Evolutionary conservation across 2,329 filamentous ascomycete species (phyloP).

Genomic region (Dactylella cylindrospora): DNA sequence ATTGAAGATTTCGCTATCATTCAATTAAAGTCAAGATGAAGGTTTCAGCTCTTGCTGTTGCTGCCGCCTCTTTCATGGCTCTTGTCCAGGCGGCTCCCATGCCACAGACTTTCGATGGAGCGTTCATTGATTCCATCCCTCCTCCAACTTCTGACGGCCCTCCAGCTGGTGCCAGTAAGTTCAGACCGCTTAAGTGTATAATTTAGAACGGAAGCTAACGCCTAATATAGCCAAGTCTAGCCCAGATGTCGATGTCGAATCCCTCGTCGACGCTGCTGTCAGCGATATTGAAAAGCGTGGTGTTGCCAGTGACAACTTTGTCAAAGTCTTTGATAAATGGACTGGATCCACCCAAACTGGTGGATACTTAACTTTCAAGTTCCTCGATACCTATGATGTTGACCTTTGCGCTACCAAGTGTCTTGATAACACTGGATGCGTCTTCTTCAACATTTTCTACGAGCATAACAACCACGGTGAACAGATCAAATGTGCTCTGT

Average conservation of each 20-base stretch:
- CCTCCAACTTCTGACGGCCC: not conserved
- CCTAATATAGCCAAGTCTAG: slow-evolving; percentile 3
- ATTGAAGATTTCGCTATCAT: slow-evolving; percentile 11
- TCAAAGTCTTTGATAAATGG: slow-evolving; percentile 21
- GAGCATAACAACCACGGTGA: not conserved
- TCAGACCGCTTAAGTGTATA: not conserved
- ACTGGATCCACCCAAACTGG: slow-evolving; percentile 9
- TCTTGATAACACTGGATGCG: slow-evolving; percentile 7
- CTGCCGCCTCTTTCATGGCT: not conserved
- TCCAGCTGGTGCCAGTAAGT: slow-evolving; percentile 6
- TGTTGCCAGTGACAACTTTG: slow-evolving; percentile 10
- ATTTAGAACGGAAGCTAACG: no score
- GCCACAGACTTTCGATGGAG: not conserved
- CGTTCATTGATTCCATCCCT: not conserved
- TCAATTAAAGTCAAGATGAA: slow-evolving; percentile 20
- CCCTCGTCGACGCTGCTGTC: not conserved
- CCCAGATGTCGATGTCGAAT: slow-evolving; percentile 8
- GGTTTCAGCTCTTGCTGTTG: slow-evolving; percentile 5
- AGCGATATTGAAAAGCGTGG: slow-evolving; percentile 4
- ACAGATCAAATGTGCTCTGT: slow-evolving; percentile 14
- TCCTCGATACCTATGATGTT: slow-evolving; percentile 8
- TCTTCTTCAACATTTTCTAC: slow-evolving; percentile 25
- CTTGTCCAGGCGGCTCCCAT: slow-evolving; percentile 6
- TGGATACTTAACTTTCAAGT: slow-evolving; percentile 8
- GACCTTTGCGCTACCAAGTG: slow-evolving; percentile 12